Base-by-base conservation (phyloP, 2,329 filamentous ascomycete species). In the Hypoxylon sp. region DNA sequence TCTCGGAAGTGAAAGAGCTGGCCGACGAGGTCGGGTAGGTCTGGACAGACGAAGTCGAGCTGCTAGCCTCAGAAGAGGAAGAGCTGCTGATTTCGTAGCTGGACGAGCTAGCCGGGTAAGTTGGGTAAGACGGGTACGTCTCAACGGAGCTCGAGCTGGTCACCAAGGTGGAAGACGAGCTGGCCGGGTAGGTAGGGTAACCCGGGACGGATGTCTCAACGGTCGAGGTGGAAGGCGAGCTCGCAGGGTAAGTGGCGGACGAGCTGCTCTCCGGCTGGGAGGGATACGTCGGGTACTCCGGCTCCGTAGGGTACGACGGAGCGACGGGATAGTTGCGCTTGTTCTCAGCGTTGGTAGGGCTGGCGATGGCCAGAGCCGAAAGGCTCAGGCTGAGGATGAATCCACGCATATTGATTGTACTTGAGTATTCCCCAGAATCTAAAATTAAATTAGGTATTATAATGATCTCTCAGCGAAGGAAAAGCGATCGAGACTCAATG, bases 321-420 rank as follows among this genome's bases (percentile, higher is more conserved):
- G n/a, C n/a, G n/a, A n/a, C 41, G 11, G 51, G 51, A 9, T 53
- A 57, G 25, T 44, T 15, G 21, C 41, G 55, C 44, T 41, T 61
- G 20, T 52, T 15, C 9, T 37, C 34, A 41, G 62, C 63, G 31
- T 38, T 52, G 17, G 60, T 36, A 23, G 62, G 45, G 35, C 59
- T 58, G 15, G 48, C 49, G 43, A 65, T 51, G 35, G 61, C 59
- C 17, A 66, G 41, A 42, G 56, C 60, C n/a, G n/a, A n/a, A n/a
- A n/a, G n/a, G 21, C 57, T 44, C 29, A 60, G 43, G 41, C 59
- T 50, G 17, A 62, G 16, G 19, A 55, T 37, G 7, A 56, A 9
- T 19, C 57, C 51, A 40, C 51, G 55, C 63, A 66, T 66, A 7
- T 55, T 55, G 21, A 35, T 29, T 41, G 20, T 37, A 26, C 30